A percentile compares a stretch with the other conserved stretches of the same genome.
Evolutionary conservation across 2,329 filamentous ascomycete species (phyloP).

Genomic region (Cryoendolithus antarcticus): DNA sequence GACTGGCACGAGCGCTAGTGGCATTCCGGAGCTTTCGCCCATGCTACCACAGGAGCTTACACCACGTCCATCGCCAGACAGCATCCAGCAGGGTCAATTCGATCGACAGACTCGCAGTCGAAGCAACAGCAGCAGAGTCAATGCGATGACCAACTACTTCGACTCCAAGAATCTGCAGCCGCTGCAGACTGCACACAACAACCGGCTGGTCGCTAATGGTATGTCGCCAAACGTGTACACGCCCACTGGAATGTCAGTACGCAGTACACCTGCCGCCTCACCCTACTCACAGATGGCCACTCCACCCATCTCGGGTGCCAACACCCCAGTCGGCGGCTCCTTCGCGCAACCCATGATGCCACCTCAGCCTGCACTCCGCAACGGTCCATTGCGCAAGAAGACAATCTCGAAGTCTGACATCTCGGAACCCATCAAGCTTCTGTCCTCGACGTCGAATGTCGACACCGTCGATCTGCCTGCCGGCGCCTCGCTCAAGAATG

Average conservation of each 20-base stretch:
- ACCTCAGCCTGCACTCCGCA: conserved; percentile 28
- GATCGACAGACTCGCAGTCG: conserved; percentile 6
- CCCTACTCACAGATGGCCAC: conserved; percentile 42
- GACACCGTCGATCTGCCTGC: conserved; percentile 45
- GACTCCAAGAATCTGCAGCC: conserved; percentile 11
- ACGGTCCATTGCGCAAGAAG: conserved; percentile 40
- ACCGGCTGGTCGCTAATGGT: conserved; percentile 4
- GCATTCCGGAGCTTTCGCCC: conserved; percentile 22
- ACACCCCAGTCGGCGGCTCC: conserved; percentile 24
- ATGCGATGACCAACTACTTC: conserved; percentile 14
- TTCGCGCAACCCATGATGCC: conserved; percentile 13
- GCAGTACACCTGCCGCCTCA: conserved; percentile 13
- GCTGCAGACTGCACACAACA: not conserved
- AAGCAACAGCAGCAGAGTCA: conserved; percentile 11
- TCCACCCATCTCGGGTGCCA: conserved; percentile 37
- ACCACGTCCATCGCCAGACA: conserved; percentile 16
- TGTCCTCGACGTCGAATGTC: conserved; percentile 45
- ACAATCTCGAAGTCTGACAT: conserved; percentile 49
- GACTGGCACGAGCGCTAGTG: conserved; percentile 21
- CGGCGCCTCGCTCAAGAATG: conserved; percentile 43
- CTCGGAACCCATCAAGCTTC: conserved; percentile 42
- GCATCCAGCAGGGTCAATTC: conserved; percentile 14
- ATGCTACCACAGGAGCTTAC: conserved; percentile 24
- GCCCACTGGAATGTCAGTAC: conserved; percentile 6
- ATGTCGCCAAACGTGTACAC: conserved; percentile 13